Base-by-base conservation (phyloP, 305 asterid species). In the Solanum aculeatissimum region DNA sequence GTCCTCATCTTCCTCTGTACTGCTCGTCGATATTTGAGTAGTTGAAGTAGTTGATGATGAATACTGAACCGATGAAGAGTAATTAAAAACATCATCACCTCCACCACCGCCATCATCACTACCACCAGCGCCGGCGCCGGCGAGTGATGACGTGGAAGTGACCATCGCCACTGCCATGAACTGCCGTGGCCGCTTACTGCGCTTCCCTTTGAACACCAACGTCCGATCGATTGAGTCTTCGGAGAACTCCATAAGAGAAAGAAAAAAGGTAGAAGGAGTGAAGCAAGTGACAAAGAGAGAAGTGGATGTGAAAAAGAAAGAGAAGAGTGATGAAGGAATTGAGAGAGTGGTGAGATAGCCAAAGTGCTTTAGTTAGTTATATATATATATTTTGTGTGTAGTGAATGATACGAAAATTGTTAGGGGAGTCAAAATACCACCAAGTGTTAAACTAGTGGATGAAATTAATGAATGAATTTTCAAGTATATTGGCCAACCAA, bases 1-100 rank as follows among this genome's bases (percentile, higher is more conserved):
- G 80, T 94, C 96, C 72, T 94, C 94, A 62, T 94, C 97, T 85
- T 94, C 96, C 62, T 91, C 92, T 0, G 92, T 89, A 83, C 86
- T 90, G 83, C 86, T 87, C 0, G 93, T 85, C 2, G 91, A 91
- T 55, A 86, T 80, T 18, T 88, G 91, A 27, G 87, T 88, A 5
- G 89, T 82, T 4, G 83, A 70, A 16, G 93, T 84, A 11, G 89
- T 43, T 23, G 89, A 87, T 74, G 92, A 90, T 79, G 92, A 89
- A 62, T 81, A 51, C 70, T 53, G 75, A 29, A 81, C 1, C 88
- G 87, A 58, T 62, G 80, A 29, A 0, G 91, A 83, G 69, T 43
- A 43, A 54, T 74, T 71, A 77, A 79, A 51, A 18, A 4, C 80
- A 43, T 72, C 88, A 21, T 74, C 87, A 10, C 74, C 47, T 38